Evolutionary conservation across 805 yeast species (phyloP).

Genomic region (Cyberlindnera lachancei): DNA sequence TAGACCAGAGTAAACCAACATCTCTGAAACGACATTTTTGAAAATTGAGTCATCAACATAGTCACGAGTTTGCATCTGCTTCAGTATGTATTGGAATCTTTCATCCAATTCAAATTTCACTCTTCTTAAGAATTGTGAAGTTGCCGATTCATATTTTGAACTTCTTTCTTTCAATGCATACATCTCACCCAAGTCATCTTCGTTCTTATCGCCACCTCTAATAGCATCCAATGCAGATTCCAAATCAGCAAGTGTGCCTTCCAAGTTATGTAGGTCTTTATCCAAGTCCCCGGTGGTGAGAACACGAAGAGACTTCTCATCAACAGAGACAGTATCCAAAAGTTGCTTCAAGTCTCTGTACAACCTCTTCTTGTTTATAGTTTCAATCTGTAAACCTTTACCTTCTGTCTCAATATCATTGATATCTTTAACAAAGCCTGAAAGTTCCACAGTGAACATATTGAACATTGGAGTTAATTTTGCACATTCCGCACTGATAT

Average conservation of each 20-base stretch:
- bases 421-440: conserved; percentile 61
- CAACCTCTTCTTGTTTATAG: conserved; percentile 71
- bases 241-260: conserved; percentile 46
- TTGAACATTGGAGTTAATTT: conserved; percentile 47
- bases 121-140: conserved; percentile 41
- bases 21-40: conserved; percentile 23
- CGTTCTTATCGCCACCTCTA: conserved; percentile 36
- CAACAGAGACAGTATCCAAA: conserved; percentile 61
- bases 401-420: conserved; percentile 66
- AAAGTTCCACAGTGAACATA: conserved; percentile 51
- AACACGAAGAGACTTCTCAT: conserved; percentile 42
- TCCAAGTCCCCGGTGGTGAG: conserved; percentile 43
- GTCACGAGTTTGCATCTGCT: conserved; percentile 21
- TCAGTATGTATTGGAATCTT: conserved; percentile 32
- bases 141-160: conserved; percentile 48
- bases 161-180: conserved; percentile 64
- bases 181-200: conserved; percentile 50
- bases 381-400: conserved; percentile 75
- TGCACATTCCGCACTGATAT: conserved; percentile 46
- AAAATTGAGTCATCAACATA: conserved; percentile 5
- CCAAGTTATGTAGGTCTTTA: conserved; percentile 42
- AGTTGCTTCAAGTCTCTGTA: conserved; percentile 65
- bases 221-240: conserved; percentile 61
- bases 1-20: conserved; percentile 40
- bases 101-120: conserved; percentile 35